Percentiles rank a stretch among this genome's conserved stretches.
These are phyloP conservation scores for Tylopilus balloui DNA, from an alignment of 768 basidiomycete species.

Conservation along the genomic window DNA sequence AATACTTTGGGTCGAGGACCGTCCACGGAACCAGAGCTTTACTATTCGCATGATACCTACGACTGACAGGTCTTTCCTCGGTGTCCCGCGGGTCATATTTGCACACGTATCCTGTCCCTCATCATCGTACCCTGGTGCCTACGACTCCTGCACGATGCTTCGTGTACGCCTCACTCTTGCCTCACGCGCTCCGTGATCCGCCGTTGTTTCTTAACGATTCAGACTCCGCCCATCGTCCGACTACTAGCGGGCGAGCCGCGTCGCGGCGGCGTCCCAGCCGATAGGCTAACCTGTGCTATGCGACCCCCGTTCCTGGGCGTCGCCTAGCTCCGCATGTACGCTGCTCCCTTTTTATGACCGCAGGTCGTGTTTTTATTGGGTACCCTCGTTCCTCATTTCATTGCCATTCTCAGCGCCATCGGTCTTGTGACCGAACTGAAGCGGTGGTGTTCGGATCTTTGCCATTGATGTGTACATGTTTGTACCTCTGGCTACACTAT, in stretches of 20 bases:
- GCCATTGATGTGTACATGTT: slow-evolving; percentile 18
- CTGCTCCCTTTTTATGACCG: no score
- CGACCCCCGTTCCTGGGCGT: neutral
- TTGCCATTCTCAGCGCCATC: neutral
- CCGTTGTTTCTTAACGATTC: slow-evolving; percentile 1
- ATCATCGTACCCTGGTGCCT: no score
- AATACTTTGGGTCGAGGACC: neutral
- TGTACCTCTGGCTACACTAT: slow-evolving; percentile 22
- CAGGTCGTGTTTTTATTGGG: no score
- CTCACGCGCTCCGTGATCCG: neutral
- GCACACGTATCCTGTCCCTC: no score
- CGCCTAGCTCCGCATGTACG: slow-evolving; percentile 3
- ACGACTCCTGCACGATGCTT: neutral
- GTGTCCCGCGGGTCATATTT: neutral
- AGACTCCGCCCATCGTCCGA: slow-evolving; percentile 11
- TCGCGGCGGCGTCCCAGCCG: neutral
- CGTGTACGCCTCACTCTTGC: neutral
- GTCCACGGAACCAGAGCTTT: neutral
- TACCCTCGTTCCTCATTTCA: neutral
- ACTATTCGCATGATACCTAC: neutral
- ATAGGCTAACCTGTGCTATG: slow-evolving; percentile 3
- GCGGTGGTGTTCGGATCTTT: neutral
- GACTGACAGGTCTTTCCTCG: neutral
- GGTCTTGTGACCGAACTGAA: slow-evolving; percentile 1
- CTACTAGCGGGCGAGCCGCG: neutral